phyloP scores from a whole-genome alignment of 768 basidiomycete genomes.

The Russula abietina region DNA sequence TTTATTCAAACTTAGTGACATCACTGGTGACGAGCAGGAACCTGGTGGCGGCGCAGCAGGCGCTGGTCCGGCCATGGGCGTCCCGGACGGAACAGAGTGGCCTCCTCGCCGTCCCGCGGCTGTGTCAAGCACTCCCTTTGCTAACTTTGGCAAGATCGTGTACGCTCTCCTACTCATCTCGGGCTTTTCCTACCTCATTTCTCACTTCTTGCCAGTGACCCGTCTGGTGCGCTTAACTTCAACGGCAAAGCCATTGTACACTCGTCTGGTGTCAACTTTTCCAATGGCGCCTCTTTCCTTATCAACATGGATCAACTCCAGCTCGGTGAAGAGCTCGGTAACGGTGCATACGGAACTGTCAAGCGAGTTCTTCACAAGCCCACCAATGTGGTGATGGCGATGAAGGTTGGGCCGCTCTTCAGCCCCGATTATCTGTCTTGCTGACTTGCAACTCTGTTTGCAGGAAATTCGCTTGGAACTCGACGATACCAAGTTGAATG shows the following conservation, averaged over 20 bases:
- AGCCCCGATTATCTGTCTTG: background rate
- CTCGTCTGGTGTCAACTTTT: constrained; percentile 83
- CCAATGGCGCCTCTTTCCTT: constrained; percentile 80
- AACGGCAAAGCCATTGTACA: constrained; percentile 89
- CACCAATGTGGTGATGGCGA: constrained; percentile 94
- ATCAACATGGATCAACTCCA: constrained; percentile 95
- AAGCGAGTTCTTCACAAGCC: constrained; percentile 93
- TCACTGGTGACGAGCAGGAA: constrained; percentile 37
- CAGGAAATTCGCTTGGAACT: constrained; percentile 98
- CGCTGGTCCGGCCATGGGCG: constrained; percentile 67
- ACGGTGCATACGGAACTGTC: constrained; percentile 96
- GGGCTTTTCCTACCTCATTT: background rate
- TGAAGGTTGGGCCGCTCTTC: constrained; percentile 66
- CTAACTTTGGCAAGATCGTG: constrained; percentile 93
- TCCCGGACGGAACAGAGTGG: constrained; percentile 41
- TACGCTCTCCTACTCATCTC: constrained; percentile 38
- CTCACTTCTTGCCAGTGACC: constrained; percentile 54
- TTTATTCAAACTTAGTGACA: constrained; percentile 57
- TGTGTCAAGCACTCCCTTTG: constrained; percentile 71
- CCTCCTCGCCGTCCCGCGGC: constrained; percentile 25
- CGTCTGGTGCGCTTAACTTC: constrained; percentile 93
- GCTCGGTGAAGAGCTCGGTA: constrained; percentile 88
- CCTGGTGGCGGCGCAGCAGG: constrained; percentile 50
- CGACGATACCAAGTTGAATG: constrained; percentile 87
- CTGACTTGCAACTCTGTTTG: background rate